A percentile compares a stretch with the other conserved stretches of the same genome.
These are phyloP conservation scores for Niebla homalea DNA, from an alignment of 495 filamentous ascomycete species.

Conservation along the genomic window DNA sequence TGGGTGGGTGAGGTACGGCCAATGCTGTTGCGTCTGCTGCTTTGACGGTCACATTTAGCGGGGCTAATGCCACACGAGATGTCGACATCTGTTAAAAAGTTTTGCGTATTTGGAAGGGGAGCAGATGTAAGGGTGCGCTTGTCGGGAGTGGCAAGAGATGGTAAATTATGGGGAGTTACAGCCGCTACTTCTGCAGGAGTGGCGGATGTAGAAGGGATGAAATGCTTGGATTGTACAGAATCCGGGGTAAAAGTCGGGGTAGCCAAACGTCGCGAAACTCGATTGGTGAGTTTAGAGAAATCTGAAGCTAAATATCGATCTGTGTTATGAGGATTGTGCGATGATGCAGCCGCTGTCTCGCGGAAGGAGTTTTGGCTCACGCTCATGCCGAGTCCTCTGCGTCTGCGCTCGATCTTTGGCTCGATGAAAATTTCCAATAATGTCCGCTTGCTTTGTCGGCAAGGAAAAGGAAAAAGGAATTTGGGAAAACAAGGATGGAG, in stretches of 20 bases:
- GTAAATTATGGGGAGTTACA: slow-evolving; percentile 1
- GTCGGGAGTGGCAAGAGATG: slow-evolving; percentile 14
- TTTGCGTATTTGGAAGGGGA: background rate
- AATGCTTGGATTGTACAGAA: background rate
- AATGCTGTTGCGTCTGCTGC: slow-evolving; percentile 6
- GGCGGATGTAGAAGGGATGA: background rate
- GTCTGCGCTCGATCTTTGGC: background rate
- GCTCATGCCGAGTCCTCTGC: slow-evolving; percentile 5
- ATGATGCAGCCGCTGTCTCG: slow-evolving; percentile 11
- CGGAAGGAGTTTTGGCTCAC: slow-evolving; percentile 10
- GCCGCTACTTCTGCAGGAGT: slow-evolving; percentile 12
- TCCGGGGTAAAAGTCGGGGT: slow-evolving; percentile 16
- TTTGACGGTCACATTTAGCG: slow-evolving; percentile 2
- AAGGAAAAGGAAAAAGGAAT: too few species aligned
- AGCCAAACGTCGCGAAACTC: background rate
- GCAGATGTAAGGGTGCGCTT: slow-evolving; percentile 14
- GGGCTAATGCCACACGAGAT: background rate
- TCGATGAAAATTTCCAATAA: background rate
- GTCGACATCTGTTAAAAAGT: background rate
- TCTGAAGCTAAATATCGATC: slow-evolving; percentile 16
- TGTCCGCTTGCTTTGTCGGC: too few species aligned
- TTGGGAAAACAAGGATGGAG: too few species aligned
- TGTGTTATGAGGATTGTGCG: background rate
- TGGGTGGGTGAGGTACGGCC: slow-evolving; percentile 8
- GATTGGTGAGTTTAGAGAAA: slow-evolving; percentile 19